Evolutionary conservation across 805 yeast species (phyloP).

Genomic region (Vanderwaltozyma yarrowii): DNA sequence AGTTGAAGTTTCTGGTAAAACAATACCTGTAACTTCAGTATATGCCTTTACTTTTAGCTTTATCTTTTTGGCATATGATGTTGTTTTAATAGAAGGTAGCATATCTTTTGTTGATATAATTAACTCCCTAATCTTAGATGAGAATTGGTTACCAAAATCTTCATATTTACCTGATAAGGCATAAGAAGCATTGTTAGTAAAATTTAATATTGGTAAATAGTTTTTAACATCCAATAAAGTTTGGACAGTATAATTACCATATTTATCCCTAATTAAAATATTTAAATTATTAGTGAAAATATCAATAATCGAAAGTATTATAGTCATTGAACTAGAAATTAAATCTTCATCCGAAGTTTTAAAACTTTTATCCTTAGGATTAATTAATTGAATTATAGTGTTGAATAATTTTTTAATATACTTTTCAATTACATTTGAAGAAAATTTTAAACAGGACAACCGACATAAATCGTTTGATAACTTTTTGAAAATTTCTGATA

Average conservation of each 20-base stretch:
- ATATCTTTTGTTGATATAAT: conserved; percentile 12
- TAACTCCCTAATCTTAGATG: conserved; percentile 9
- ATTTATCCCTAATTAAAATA: conserved; percentile 74
- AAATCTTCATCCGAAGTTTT: conserved; percentile 21
- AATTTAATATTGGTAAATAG: conserved; percentile 22
- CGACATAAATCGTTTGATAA: conserved; percentile 29
- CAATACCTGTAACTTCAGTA: conserved; percentile 20
- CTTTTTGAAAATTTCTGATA: conserved; percentile 31
- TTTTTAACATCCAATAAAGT: conserved; percentile 60
- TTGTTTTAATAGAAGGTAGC: conserved; percentile 13
- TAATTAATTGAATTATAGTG: conserved; percentile 2
- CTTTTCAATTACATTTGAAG: conserved; percentile 93
- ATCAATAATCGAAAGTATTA: conserved; percentile 36
- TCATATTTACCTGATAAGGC: conserved; percentile 22
- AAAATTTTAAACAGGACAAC: conserved; percentile 78
- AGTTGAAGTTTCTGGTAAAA: conserved; percentile 12
- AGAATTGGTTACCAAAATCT: conserved; percentile 10
- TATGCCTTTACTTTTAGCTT: conserved; percentile 27
- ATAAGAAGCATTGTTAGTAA: conserved; percentile 18
- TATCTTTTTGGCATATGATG: conserved; percentile 33
- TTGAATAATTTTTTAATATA: conserved; percentile 48
- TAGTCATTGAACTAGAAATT: conserved; percentile 25
- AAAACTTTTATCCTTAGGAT: conserved; percentile 3
- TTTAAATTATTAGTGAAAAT: conserved; percentile 45
- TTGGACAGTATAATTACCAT: conserved; percentile 90